These are phyloP conservation scores for Coemansia sp. DNA, from an alignment of 192 early-diverging fungal species.

Conservation along the genomic window DNA sequence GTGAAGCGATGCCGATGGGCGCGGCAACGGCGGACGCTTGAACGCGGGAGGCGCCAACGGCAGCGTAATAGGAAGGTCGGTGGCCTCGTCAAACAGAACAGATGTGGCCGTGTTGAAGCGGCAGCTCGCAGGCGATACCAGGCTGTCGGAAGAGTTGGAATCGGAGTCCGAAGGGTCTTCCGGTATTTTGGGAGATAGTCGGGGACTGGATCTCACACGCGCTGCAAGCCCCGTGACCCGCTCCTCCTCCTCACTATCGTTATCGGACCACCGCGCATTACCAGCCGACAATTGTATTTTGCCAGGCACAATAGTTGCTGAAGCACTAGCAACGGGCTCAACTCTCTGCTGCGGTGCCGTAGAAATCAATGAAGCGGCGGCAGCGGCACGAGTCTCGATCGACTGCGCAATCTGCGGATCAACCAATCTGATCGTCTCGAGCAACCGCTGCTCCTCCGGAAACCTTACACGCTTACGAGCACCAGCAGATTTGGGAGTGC, in stretches of 20 bases:
- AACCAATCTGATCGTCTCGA: conserved; percentile 42
- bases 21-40: conserved; percentile 17
- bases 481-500: background rate
- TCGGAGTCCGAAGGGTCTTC: conserved; percentile 1
- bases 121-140: background rate
- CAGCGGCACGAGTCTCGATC: conserved; percentile 22
- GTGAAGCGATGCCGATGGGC: background rate
- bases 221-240: conserved; percentile 20
- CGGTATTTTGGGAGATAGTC: conserved; percentile 10
- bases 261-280: background rate
- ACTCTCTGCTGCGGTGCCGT: too few relatives aligned
- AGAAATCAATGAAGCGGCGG: background rate
- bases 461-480: conserved; percentile 43
- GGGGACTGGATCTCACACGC: conserved; percentile 23
- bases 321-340: too few relatives aligned
- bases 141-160: conserved; percentile 5
- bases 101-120: conserved; percentile 24
- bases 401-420: conserved; percentile 34
- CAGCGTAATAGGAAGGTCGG: background rate
- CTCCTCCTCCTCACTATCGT: background rate
- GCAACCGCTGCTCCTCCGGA: conserved; percentile 38
- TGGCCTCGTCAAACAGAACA: conserved; percentile 10
- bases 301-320: background rate
- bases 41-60: background rate
- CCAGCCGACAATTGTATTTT: background rate